Base-by-base conservation (phyloP, 805 yeast species). In the Candida manassasensis region DNA sequence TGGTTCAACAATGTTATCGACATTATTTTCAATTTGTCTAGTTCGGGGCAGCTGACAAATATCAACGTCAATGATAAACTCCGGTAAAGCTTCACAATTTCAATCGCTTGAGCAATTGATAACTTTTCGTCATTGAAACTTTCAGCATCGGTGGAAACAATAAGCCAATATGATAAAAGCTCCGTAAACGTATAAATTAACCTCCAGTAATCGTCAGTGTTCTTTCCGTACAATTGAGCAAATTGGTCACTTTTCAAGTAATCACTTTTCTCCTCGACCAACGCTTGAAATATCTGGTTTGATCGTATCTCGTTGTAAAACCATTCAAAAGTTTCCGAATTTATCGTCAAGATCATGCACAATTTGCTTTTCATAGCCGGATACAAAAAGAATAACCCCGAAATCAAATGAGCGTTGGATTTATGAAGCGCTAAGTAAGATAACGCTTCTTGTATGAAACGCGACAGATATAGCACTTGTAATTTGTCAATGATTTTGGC, bases 91-190 rank as follows among this genome's bases (percentile, higher is more conserved):
- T 45, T 36, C 2, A 77, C 56, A 34, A 81, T 64, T 0, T 57
- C 47, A 3, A 42, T 39, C 12, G 73, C 70, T 29, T 69, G 67
- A 2, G 48, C 62, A 34, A 50, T 43, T 4, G 57, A 45, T 11
- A 79, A 53, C 21, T 74, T 63, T 14, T 68, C 69, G 5, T 55
- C 59, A 8, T 52, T 54, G 37, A 73, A 70, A 31, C 80, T 57
- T 44, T 80, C 89, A 8, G 63, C 57, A 49, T 84, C 94, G 43
- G 77, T 81, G 2, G 84, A 72, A 6, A 84, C 76, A 17, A 76
- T 69, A 27, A 84, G 55, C 74, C 84, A 74, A 47, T 79, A 81
- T 1, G 87, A 77, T 40, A 78, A 71, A 7, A 82, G 49, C 43
- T 83, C 86, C 38, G 81, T 66, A 40, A 79, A 73, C 0, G 80